Percentiles rank a stretch among this genome's conserved stretches.
phyloP scores from a whole-genome alignment of 345 rosid species.

The Syzygium oleosum region DNA sequence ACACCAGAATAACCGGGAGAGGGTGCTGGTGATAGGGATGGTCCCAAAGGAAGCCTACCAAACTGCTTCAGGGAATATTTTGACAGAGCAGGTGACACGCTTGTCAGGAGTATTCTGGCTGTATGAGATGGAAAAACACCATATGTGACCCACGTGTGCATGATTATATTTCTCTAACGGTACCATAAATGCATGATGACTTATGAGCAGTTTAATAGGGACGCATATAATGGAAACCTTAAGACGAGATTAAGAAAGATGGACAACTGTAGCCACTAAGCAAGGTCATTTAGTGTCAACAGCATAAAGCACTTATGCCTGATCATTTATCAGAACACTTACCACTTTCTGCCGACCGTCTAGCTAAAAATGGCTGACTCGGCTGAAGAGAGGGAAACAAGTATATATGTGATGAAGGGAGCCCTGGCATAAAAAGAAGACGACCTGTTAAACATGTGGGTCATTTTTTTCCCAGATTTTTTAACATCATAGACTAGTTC shows the following conservation, averaged over 20 bases:
- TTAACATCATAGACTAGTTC: background rate
- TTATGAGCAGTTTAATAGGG: background rate
- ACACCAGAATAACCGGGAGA: conserved; percentile 42
- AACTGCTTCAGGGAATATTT: conserved; percentile 19
- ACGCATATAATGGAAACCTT: background rate
- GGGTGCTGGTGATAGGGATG: conserved; percentile 31
- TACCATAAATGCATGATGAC: background rate
- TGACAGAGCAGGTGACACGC: conserved; percentile 23
- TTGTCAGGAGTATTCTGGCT: conserved; percentile 45
- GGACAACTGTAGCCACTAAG: background rate
- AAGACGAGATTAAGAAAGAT: background rate
- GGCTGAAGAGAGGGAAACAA: conserved; percentile 22
- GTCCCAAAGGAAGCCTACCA: conserved; percentile 27
- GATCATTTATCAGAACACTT: conserved; percentile 4
- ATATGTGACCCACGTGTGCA: background rate
- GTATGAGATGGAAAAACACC: conserved; percentile 17
- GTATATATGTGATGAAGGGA: conserved; percentile 14
- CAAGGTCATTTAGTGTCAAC: background rate
- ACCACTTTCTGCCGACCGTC: conserved; percentile 19
- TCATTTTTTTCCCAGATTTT: background rate
- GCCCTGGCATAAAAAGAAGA: conserved; percentile 20
- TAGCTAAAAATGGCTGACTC: conserved; percentile 10
- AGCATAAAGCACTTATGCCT: background rate
- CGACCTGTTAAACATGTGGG: background rate
- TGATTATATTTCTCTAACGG: background rate